phyloP scores from a whole-genome alignment of 805 yeast species.

The Limtongia smithiae region DNA sequence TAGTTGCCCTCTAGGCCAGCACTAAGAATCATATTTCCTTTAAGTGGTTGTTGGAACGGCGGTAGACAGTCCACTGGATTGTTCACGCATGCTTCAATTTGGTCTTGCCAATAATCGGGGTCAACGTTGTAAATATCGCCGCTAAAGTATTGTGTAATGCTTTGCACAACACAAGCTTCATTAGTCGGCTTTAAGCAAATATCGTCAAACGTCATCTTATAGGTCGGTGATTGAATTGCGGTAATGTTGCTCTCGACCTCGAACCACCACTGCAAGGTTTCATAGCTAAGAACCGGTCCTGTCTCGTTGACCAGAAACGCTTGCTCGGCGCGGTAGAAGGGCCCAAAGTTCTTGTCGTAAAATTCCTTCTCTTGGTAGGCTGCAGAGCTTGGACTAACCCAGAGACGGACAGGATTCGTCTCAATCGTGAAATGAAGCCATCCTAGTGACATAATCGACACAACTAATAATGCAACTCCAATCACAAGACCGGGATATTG shows the following conservation, averaged over 20 bases:
- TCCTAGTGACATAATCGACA: slow-evolving; percentile 51
- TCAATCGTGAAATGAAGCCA: slow-evolving; percentile 57
- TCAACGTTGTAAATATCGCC: slow-evolving; percentile 54
- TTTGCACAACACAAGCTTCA: slow-evolving; percentile 77
- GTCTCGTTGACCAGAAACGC: slow-evolving; percentile 66
- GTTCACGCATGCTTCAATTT: slow-evolving; percentile 58
- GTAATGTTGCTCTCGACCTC: slow-evolving; percentile 61
- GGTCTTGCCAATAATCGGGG: slow-evolving; percentile 53
- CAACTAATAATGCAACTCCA: slow-evolving; percentile 42
- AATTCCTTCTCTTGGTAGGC: slow-evolving; percentile 63
- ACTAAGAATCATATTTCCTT: slow-evolving; percentile 68
- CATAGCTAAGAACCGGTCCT: slow-evolving; percentile 67
- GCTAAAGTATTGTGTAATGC: slow-evolving; percentile 81
- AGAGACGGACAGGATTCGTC: slow-evolving; percentile 72
- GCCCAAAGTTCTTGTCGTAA: slow-evolving; percentile 82
- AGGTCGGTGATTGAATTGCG: slow-evolving; percentile 33
- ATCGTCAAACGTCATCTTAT: slow-evolving; percentile 48
- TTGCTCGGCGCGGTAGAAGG: slow-evolving; percentile 87
- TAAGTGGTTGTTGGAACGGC: slow-evolving; percentile 83
- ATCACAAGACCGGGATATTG: slow-evolving; percentile 54
- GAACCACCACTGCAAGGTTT: slow-evolving; percentile 82
- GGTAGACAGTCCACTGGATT: slow-evolving; percentile 91
- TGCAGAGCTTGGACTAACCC: slow-evolving; percentile 81
- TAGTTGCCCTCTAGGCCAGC: slow-evolving; percentile 45
- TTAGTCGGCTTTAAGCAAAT: slow-evolving; percentile 82